These are phyloP conservation scores for Termitomyces eurrhizus DNA, from an alignment of 768 basidiomycete species.

Conservation along the genomic window DNA sequence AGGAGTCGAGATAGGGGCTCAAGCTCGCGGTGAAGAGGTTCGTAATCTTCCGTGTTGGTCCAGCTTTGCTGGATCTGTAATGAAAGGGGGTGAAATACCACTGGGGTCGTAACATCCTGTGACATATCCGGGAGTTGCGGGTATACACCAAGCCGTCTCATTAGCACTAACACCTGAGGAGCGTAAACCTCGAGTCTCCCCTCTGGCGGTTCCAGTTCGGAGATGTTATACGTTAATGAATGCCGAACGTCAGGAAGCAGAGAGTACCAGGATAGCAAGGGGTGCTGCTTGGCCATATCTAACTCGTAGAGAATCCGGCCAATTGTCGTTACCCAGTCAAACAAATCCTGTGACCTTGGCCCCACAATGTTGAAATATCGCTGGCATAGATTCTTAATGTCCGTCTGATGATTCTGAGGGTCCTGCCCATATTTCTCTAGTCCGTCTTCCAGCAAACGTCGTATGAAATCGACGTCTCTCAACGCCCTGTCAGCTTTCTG, in stretches of 20 bases:
- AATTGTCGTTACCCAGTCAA: background rate
- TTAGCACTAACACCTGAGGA: constrained; percentile 1
- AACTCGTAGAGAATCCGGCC: background rate
- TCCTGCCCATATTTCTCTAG: background rate
- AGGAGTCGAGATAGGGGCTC: constrained; percentile 3
- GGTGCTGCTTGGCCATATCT: background rate
- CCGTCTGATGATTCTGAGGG: background rate
- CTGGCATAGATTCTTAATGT: background rate
- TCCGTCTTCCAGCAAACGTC: background rate
- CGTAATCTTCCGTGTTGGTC: background rate
- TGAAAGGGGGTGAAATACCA: background rate
- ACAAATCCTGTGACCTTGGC: background rate
- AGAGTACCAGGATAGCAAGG: constrained; percentile 1
- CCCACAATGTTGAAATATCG: background rate
- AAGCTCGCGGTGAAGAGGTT: constrained; percentile 2
- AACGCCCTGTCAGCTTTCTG: constrained; percentile 1
- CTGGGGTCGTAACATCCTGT: background rate
- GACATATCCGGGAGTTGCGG: background rate
- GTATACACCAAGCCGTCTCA: constrained; percentile 5
- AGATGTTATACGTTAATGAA: background rate
- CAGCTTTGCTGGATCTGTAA: background rate
- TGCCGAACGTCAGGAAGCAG: constrained; percentile 2
- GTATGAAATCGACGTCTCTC: background rate
- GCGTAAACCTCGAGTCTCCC: background rate
- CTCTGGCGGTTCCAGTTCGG: background rate